Base-by-base conservation (phyloP, 192 early-diverging fungal genomes). In the Mortierella antarctica region DNA sequence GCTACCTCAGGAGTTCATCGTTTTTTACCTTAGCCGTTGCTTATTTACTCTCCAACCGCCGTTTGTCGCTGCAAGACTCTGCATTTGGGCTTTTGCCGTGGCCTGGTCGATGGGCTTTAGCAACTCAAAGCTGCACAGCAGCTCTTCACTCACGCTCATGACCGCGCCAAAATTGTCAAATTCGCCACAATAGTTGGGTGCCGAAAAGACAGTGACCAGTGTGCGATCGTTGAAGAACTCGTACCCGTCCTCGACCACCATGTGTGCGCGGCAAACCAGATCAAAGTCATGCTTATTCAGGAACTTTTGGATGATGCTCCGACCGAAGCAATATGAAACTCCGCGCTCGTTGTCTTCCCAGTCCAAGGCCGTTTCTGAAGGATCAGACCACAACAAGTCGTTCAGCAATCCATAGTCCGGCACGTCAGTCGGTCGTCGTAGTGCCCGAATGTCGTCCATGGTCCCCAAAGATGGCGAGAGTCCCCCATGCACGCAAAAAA, bases 211-310 rank as follows among this genome's bases (percentile, higher is more conserved):
- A 6, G 97, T 98, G 2, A 98, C 97, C 66, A 98, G 83, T 31
- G 91, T 91, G 39, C 96, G 90, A 54, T 95, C 92, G 60, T 92
- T 89, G 85, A 96, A 98, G 68, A 98, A 98, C 86, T 98, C 95
- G 83, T 97, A 98, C n/a, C 96, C 96, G 82, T 96, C 96, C 74
- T 98, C 96, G 50, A 98, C 96, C 12, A 98, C 96, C 93, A 95
- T 94, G 83, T 98, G 97, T 5, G 97, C 96, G 31, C 95, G 90
- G 65, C 93, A 94, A 58, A 98, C 93, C 53, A 98, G 85, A 71
- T 98, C 97, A 73, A 98, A 90, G 72, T 98, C 95, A 81, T 94
- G 89, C 73, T 91, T 92, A 44, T 84, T 82, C 67, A 97, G 74
- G 73, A 98, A 98, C 54, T 93, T 93, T 62, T 88, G 86, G 65